These are phyloP conservation scores for Ustilago lituana DNA, from an alignment of 1,284 basidiomycete species.

Conservation along the genomic window DNA sequence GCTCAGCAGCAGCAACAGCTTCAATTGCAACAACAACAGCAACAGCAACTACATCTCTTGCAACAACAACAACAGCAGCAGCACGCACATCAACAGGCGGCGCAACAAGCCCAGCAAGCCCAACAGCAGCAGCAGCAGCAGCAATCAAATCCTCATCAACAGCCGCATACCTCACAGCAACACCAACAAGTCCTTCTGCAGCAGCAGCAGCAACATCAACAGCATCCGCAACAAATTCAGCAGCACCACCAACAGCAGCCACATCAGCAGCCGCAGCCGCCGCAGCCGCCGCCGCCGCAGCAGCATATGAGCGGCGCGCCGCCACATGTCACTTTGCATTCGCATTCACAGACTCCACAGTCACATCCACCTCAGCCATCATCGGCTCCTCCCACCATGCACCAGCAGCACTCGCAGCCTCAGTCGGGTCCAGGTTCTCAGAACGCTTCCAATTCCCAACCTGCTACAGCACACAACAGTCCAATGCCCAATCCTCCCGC, in stretches of 20 bases:
- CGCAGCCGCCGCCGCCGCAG: no score
- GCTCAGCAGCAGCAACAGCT: constrained; percentile 35
- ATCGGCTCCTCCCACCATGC: constrained; percentile 5
- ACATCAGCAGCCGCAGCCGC: constrained; percentile 12
- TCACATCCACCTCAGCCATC: constrained; percentile 10
- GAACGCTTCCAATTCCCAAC: constrained; percentile 24
- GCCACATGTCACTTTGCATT: constrained; percentile 31
- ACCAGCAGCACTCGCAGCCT: constrained; percentile 18
- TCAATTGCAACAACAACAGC: constrained; percentile 21
- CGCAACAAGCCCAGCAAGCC: constrained; percentile 12
- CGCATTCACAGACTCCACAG: constrained; percentile 32
- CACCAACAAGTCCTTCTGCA: constrained; percentile 12
- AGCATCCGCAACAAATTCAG: background rate
- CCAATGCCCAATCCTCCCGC: constrained; percentile 22
- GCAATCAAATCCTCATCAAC: constrained; percentile 14
- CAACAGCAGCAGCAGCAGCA: constrained; percentile 22
- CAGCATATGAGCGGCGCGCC: constrained; percentile 13
- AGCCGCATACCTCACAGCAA: constrained; percentile 19
- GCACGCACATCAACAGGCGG: constrained; percentile 14
- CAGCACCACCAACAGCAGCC: no score
- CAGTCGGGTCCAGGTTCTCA: constrained; percentile 6
- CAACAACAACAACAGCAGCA: constrained; percentile 32
- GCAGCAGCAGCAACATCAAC: constrained; percentile 9
- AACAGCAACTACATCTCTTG: constrained; percentile 21
- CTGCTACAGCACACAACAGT: constrained; percentile 30